Evolutionary conservation across 208 protist genomes (phyloP), one percentile per base, ranked within the genome.

Genomic region (Strigomonas oncopelti): DNA sequence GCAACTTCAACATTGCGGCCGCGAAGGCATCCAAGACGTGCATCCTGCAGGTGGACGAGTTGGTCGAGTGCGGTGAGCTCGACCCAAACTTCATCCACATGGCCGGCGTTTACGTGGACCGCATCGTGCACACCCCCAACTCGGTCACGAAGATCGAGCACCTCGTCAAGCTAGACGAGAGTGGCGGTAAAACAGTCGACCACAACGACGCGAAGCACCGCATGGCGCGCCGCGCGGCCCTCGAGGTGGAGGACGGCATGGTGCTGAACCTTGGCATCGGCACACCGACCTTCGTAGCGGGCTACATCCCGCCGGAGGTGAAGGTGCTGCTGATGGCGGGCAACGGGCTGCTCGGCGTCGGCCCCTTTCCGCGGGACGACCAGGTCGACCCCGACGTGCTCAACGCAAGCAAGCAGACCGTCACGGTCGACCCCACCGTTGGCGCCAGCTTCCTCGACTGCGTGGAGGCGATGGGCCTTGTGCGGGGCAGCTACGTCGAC

Each of bases 391-490:
- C 90, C 13, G 96, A 98, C 74, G 65, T 98, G 1, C 96, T 97
- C 64, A 98, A 98, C 67, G 95, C 97, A 14, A 94, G 93, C 51
- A 98, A 98, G 71, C 91, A 98, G 67, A 98, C 95, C 2, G 90
- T 98, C 5, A 97, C 94, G 2, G 77, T 87, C 0, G 65, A 97
- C 29, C 81, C 80, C 36, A 89, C 90, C 14, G 83, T 82, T 0
- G 82, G 70, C 0, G 70, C 90, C 32, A 84, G 85, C 62, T 98
- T 98, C 69, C 48, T 77, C 31, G 80, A 81, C 32, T 71, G 62
- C 31, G 65, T 80, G 5, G 80, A 96, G 18, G 96, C 93, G 5
- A 98, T 98, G 79, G 94, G 81, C 14, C 96, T 98, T 84, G 98
- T 98, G 53, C 83, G 97, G 36, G 96, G 94, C 64, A 86, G 87